Conservation (phyloP, 192 early-diverging fungal species). For the Pilaira anomala region DNA sequence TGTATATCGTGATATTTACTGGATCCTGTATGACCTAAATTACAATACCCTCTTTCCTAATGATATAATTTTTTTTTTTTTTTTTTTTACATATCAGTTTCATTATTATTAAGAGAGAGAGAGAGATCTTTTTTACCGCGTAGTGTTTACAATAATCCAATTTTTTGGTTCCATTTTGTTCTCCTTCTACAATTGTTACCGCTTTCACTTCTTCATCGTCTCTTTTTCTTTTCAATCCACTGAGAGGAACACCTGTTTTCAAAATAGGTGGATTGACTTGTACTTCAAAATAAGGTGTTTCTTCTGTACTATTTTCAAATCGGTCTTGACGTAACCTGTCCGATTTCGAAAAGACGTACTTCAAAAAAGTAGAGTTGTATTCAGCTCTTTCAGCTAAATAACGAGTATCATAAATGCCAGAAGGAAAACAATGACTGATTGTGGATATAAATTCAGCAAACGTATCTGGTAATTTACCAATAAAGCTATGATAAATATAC, state of each 20-base stretch:
- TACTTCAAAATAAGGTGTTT: neutral
- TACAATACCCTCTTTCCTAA: constrained; percentile 14
- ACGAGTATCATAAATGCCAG: constrained; percentile 93
- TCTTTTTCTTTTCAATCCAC: neutral
- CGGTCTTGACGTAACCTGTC: constrained; percentile 21
- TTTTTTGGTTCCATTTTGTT: no score
- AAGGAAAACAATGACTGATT: constrained; percentile 77
- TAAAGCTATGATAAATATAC: constrained; percentile 90
- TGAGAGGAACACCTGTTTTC: neutral
- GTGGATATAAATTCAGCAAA: constrained; percentile 74
- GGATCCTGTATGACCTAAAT: neutral
- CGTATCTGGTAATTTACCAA: constrained; percentile 69
- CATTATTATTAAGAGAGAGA: no score
- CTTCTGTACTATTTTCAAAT: neutral
- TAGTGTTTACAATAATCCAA: constrained; percentile 63
- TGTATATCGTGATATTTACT: constrained; percentile 1
- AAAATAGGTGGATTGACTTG: neutral
- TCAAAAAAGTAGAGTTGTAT: constrained; percentile 64
- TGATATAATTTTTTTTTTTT: neutral
- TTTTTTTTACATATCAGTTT: neutral
- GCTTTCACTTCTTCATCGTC: neutral
- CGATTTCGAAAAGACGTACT: constrained; percentile 65
- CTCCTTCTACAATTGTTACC: no score
- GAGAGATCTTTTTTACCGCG: neutral
- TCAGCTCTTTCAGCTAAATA: constrained; percentile 66